Percentiles rank a stretch among this genome's conserved stretches.
Evolutionary conservation across 768 basidiomycete species (phyloP).

Genomic region (Phylloporus sp.): DNA sequence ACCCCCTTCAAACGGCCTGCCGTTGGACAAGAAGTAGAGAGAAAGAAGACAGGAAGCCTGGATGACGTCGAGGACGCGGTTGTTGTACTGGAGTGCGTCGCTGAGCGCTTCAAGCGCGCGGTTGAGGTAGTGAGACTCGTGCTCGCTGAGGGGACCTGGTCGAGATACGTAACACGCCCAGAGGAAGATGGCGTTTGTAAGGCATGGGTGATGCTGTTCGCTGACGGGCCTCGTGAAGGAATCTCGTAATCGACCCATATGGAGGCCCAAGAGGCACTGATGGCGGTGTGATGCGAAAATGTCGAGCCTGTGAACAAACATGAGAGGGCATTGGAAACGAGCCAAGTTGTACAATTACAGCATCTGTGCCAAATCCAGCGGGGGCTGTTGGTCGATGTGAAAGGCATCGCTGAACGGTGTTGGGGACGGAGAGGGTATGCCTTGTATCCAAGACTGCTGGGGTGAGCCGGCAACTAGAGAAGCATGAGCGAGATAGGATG

Average conservation of each 20-base stretch:
- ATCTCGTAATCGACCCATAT: conserved; percentile 63
- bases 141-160: conserved; percentile 62
- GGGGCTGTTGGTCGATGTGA: conserved; percentile 44
- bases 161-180: conserved; percentile 82
- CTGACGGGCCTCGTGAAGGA: conserved; percentile 48
- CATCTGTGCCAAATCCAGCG: conserved; percentile 61
- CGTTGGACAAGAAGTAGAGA: conserved; percentile 72
- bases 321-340: conserved; percentile 3
- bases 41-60: conserved; percentile 75
- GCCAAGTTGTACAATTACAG: conserved; percentile 44
- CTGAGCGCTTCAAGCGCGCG: conserved; percentile 60
- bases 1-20: conserved; percentile 72
- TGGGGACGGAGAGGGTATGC: conserved; percentile 49
- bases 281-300: conserved; percentile 73
- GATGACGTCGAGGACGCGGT: conserved; percentile 64
- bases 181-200: conserved; percentile 78
- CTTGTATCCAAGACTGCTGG: conserved; percentile 48
- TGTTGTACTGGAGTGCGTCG: conserved; percentile 55
- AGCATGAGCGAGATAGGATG: conserved; percentile 4
- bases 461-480: conserved; percentile 45
- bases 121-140: conserved; percentile 69
- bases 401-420: conserved; percentile 50
- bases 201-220: conserved; percentile 69
- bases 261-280: conserved; percentile 69
- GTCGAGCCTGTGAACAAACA: conserved; percentile 49